These are phyloP conservation scores for Akanthomyces muscarius DNA, from an alignment of 2,329 filamentous ascomycete species.

Conservation along the genomic window DNA sequence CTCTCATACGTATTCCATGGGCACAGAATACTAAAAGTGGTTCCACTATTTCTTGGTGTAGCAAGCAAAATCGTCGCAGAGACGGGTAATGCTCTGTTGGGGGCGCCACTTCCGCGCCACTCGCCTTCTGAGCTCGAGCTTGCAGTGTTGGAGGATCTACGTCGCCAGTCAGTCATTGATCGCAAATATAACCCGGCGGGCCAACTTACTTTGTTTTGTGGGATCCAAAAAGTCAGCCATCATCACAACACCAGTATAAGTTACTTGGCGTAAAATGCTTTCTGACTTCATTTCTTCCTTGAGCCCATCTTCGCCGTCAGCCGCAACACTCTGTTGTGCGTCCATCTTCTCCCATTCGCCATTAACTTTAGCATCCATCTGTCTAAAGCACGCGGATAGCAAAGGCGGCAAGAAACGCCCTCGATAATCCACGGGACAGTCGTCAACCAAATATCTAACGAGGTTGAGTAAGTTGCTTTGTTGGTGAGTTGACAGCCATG, in stretches of 20 bases:
- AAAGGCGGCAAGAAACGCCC: conserved; percentile 81
- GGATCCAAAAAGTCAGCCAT: conserved; percentile 86
- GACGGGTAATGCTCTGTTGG: conserved; percentile 46
- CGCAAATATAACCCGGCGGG: background rate
- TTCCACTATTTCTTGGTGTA: conserved; percentile 73
- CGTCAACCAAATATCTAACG: conserved; percentile 82
- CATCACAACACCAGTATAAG: conserved; percentile 87
- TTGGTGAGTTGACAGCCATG: conserved; percentile 84
- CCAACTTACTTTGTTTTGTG: conserved; percentile 54
- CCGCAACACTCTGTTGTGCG: conserved; percentile 55
- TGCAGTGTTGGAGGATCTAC: conserved; percentile 32
- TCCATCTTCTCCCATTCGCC: conserved; percentile 80
- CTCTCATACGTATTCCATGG: conserved; percentile 83
- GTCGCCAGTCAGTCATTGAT: background rate
- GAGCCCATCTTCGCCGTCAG: conserved; percentile 69
- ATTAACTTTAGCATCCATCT: conserved; percentile 83
- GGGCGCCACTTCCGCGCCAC: conserved; percentile 20
- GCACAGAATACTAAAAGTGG: conserved; percentile 88
- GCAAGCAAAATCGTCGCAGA: conserved; percentile 79
- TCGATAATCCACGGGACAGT: conserved; percentile 77
- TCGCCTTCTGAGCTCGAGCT: conserved; percentile 22
- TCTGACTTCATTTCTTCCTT: conserved; percentile 98
- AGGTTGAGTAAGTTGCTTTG: conserved; percentile 90
- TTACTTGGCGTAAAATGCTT: conserved; percentile 88
- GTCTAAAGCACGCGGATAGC: conserved; percentile 73